These are phyloP conservation scores for Scleromitrula shiraiana DNA, from an alignment of 2,329 filamentous ascomycete genomes.

Conservation along the genomic window DNA sequence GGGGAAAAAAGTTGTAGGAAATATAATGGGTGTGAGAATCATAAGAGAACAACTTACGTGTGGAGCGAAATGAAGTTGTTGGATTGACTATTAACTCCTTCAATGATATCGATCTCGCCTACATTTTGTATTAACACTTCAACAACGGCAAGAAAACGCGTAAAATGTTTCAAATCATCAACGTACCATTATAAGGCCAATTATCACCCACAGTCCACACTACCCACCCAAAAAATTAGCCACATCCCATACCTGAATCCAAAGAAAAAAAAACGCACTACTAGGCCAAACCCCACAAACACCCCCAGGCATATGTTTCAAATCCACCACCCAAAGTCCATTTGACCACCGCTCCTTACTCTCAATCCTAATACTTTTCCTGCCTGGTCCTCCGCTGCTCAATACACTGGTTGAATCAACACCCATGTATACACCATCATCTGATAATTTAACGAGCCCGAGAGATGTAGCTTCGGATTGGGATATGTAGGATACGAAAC, in stretches of 20 bases:
- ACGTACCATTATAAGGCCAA: constrained; percentile 11
- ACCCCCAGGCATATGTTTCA: constrained; percentile 54
- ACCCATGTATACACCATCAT: constrained; percentile 53
- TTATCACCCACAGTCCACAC: constrained; percentile 5
- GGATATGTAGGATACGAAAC: no score
- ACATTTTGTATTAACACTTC: background rate
- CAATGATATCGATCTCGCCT: constrained; percentile 7
- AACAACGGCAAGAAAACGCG: no score
- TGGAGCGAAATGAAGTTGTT: constrained; percentile 5
- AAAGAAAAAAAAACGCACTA: constrained; percentile 59
- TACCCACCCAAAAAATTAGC: background rate
- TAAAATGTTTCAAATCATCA: no score
- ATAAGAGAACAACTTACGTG: no score
- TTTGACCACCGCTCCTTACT: constrained; percentile 54
- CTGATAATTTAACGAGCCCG: no score
- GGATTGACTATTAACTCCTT: background rate
- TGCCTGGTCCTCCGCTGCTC: constrained; percentile 8
- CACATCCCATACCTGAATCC: constrained; percentile 30
- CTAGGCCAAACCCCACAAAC: constrained; percentile 66
- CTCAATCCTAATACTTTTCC: constrained; percentile 55
- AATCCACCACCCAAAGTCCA: constrained; percentile 62
- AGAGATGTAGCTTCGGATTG: no score
- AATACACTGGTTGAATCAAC: constrained; percentile 54
- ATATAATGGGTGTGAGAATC: no score
- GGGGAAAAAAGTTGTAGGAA: background rate